phyloP scores from a whole-genome alignment of 2,329 filamentous ascomycete species.

The Thielaviopsis populi region DNA sequence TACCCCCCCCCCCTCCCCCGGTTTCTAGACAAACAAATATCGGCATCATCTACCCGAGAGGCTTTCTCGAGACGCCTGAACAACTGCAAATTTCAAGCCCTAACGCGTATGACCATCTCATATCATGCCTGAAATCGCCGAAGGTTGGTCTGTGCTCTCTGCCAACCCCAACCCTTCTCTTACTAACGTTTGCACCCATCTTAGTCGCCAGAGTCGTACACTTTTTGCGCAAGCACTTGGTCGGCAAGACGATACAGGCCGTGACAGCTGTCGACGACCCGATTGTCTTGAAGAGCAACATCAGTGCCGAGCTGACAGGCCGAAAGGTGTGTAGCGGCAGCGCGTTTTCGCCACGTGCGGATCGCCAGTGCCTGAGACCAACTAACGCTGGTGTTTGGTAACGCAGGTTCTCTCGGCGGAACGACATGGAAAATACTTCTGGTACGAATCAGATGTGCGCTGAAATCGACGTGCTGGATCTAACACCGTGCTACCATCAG shows the following conservation, averaged over 20 bases:
- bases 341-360: not conserved
- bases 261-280: constrained; percentile 62
- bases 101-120: not conserved
- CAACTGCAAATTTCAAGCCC: not conserved
- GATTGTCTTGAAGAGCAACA: constrained; percentile 80
- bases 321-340: not conserved
- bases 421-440: constrained; percentile 96
- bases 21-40: too few relatives aligned
- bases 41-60: too few relatives aligned
- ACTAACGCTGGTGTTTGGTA: not conserved
- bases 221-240: constrained; percentile 67
- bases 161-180: constrained; percentile 3
- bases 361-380: not conserved
- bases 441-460: constrained; percentile 31
- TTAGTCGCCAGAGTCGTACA: constrained; percentile 71
- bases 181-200: not conserved
- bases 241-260: constrained; percentile 61
- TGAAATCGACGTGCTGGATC: not conserved
- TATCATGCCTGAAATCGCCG: constrained; percentile 47
- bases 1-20: too few relatives aligned
- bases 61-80: too few relatives aligned
- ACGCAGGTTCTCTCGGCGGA: constrained; percentile 50
- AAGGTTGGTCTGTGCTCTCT: constrained; percentile 28
- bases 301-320: constrained; percentile 39
- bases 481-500: constrained; percentile 19